Evolutionary conservation across 129 eudicot genomes (phyloP), one percentile per base, ranked within the genome.

Genomic region (Pulicaria dysenterica): DNA sequence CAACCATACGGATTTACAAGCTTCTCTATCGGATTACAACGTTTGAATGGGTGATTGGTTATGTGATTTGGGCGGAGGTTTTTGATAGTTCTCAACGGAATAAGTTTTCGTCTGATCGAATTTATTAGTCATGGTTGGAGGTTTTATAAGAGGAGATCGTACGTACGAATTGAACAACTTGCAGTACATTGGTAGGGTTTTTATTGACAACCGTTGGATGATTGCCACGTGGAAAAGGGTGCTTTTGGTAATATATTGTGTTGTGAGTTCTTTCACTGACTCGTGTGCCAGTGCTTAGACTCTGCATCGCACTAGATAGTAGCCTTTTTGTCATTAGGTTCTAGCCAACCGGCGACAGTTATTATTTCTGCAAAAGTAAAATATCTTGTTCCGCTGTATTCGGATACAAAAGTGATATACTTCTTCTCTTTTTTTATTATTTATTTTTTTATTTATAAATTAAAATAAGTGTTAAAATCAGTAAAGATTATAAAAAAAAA

Each of bases 1-100:
- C 87, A 13, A 83, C 95, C 97, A 88, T 87, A 36, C 5, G 57
- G 40, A 66, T 17, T 13, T 4, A 17, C 3, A 24, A 39, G 62
- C 36, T 55, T 15, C 63, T 57, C 63, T 57, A n/a, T 40, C 4
- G 36, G 36, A 36, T 54, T 56, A 41, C 37, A 45, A 45, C 40
- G 11, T 24, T 7, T 6, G 34, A 51, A 9, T 12, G 9, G 15
- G 10, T 38, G n/a, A n/a, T 16, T 37, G 73, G 4, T 64, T 36
- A 13, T 31, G 31, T 47, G 63, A 60, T 62, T 19, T 63, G 36
- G 48, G 56, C 0, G 39, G 24, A 43, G 31, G 31, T 62, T 68
- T 43, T 37, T 57, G 62, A 48, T 49, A 5, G 34, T 38, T 67
- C 44, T 67, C 44, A 50, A 12, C 3, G 11, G 36, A 48, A 8